Evolutionary conservation across 306 rosid species (phyloP), one percentile per base, ranked within the genome.

Genomic region (Prinsepia uniflora): DNA sequence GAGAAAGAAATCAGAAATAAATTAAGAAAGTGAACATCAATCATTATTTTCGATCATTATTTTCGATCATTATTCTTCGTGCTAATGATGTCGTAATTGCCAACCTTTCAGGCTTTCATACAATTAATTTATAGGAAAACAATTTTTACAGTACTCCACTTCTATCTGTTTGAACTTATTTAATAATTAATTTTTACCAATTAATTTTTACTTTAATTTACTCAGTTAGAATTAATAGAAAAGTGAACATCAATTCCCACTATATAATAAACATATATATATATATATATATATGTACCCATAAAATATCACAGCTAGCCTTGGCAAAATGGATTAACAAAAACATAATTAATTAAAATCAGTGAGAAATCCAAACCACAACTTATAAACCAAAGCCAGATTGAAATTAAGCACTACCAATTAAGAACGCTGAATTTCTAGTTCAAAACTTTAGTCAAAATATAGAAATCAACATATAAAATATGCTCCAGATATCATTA

Each of bases 291-390:
- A 24, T 24, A 12, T 59, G 13, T 10, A 58, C 15, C 20, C 36
- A 22, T 4, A 12, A 0, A 30, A 15, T 19, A 2, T 5, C 52
- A 30, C 36, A 30, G n/a, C n/a, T n/a, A n/a, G n/a, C 57, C 58
- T 48, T 67, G 64, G 42, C 42, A 49, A 67, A 14, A 67, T 67
- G 43, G 47, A 5, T 6, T 6, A 49, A 67, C 72, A 67, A 10
- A 50, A 39, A 10, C 44, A 50, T 39, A 12, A 67, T 52, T 39
- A 12, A 67, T 52, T 40, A 7, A n/a, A 54, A 19, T 1, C 40
- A 14, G 0, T 42, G 48, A n/a, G 34, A 43, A 68, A 52, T 7
- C n/a, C 44, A 39, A 67, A 52, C 62, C 40, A 39, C 39, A 19
- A 19, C 5, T 15, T 40, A 66, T 47, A 30, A 22, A 49, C 47